These are phyloP conservation scores for Drechslerella dactyloides DNA, from an alignment of 2,329 filamentous ascomycete genomes.

Conservation along the genomic window DNA sequence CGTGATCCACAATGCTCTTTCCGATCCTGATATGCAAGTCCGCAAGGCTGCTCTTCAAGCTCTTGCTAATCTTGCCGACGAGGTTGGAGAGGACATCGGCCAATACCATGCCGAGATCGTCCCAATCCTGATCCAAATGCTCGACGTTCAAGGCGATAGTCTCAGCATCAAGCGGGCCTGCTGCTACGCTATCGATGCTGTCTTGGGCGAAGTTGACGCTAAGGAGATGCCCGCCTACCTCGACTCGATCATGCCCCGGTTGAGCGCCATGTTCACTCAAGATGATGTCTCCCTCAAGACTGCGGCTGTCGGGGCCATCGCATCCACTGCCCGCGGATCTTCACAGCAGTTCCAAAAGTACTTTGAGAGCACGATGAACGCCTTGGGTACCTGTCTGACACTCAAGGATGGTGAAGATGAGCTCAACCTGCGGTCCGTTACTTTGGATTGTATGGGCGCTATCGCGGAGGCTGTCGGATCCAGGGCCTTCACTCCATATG, in stretches of 20 bases:
- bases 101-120: conserved; percentile 85
- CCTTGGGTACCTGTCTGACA: conserved; percentile 80
- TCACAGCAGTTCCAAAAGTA: conserved; percentile 86
- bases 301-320: conserved; percentile 84
- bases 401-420: conserved; percentile 91
- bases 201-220: conserved; percentile 83
- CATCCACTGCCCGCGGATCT: conserved; percentile 85
- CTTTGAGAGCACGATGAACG: conserved; percentile 87
- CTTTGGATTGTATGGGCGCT: conserved; percentile 90
- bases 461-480: conserved; percentile 88
- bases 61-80: conserved; percentile 87
- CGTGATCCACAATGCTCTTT: conserved; percentile 78
- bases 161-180: conserved; percentile 83
- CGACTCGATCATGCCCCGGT: conserved; percentile 78
- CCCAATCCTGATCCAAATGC: conserved; percentile 77
- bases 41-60: conserved; percentile 86
- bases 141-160: conserved; percentile 68
- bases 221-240: conserved; percentile 83
- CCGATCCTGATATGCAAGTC: conserved; percentile 83
- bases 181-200: conserved; percentile 86
- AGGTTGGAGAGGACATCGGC: conserved; percentile 87
- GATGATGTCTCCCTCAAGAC: conserved; percentile 89
- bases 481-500: conserved; percentile 86
- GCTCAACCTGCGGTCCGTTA: conserved; percentile 84
- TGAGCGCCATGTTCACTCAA: conserved; percentile 82